A percentile compares a stretch with the other conserved stretches of the same genome.
phyloP scores from a whole-genome alignment of 352 stramenopile genomes.

The Pythium chondricola region DNA sequence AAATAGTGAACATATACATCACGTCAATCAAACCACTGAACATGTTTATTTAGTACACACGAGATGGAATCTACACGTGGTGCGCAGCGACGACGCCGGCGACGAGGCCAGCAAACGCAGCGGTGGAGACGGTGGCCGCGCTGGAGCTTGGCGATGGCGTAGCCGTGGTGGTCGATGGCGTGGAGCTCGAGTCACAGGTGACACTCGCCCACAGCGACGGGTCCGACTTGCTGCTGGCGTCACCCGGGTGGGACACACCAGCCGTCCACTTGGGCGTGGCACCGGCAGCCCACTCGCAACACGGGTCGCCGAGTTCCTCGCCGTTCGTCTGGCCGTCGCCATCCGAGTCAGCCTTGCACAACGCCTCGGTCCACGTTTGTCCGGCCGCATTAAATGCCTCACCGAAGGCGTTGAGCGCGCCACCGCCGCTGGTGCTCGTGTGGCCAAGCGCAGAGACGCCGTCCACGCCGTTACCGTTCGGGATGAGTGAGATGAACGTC shows the following conservation, averaged over 20 bases:
- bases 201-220: background rate
- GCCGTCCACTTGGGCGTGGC: background rate
- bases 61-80: no score
- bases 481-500: constrained; percentile 16
- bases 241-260: constrained; percentile 3
- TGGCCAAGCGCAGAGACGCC: constrained; percentile 19
- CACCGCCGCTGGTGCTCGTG: constrained; percentile 4
- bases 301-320: constrained; percentile 46
- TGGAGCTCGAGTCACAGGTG: background rate
- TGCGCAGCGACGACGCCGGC: no score
- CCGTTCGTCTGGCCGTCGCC: constrained; percentile 54
- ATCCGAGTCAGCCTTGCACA: constrained; percentile 43
- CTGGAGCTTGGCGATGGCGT: no score
- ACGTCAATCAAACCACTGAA: no score
- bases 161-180: background rate
- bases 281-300: constrained; percentile 22
- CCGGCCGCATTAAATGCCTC: constrained; percentile 18
- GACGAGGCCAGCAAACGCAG: no score
- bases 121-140: no score
- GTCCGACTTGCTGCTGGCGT: background rate
- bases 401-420: constrained; percentile 27
- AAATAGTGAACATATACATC: no score
- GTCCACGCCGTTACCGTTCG: constrained; percentile 21
- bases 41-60: no score
- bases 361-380: constrained; percentile 19